Evolutionary conservation across 495 filamentous ascomycete species (phyloP), one percentile per base, ranked within the genome.

Genomic region (Xylaria telfairii): DNA sequence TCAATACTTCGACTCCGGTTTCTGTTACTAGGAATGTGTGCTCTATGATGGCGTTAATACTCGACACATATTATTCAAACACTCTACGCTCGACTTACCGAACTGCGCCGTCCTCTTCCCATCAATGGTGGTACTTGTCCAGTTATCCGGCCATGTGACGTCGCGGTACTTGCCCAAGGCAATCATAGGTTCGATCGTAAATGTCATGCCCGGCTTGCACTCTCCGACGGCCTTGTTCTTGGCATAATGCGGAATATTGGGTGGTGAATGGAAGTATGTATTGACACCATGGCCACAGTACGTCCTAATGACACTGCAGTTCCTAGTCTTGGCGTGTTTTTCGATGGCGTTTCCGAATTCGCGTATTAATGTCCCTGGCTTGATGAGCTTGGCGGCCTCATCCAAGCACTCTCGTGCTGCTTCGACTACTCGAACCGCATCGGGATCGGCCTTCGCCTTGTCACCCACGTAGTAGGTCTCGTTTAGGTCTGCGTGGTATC

Each of bases 21-120:
- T 96, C 95, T 0, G 96, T 99, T 2, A 98, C 95, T 3, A 99
- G 81, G 44, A 97, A 86, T 0, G 96, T 99, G 79, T 99, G 96
- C 77, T 99, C 94, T 92, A 69, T 26, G 47, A 39, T 8, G 17
- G 26, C 10, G 65, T 76, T 67, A 77, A 64, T 41, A 47, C 37
- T 28, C 10, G 61, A 15, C 28, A 26, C 56, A 19, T 1, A n/a
- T 24, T 19, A 28, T 30, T 1, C 2, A 7, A 49, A 26, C 3
- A 53, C 21, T 17, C 19, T 30, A 6, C n/a, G 30, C 21, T 46
- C 24, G 30, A 75, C 83, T 79, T 77, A 88, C 85, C 90, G 76
- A 97, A 97, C 79, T 97, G 93, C 0, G 93, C 93, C 24, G 92
- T 95, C 79, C 87, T 83, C 78, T 91, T 91, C 15, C 93, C 93